Evolutionary conservation across 768 basidiomycete species (phyloP).

Genomic region (Phlebiopsis gigantea): DNA sequence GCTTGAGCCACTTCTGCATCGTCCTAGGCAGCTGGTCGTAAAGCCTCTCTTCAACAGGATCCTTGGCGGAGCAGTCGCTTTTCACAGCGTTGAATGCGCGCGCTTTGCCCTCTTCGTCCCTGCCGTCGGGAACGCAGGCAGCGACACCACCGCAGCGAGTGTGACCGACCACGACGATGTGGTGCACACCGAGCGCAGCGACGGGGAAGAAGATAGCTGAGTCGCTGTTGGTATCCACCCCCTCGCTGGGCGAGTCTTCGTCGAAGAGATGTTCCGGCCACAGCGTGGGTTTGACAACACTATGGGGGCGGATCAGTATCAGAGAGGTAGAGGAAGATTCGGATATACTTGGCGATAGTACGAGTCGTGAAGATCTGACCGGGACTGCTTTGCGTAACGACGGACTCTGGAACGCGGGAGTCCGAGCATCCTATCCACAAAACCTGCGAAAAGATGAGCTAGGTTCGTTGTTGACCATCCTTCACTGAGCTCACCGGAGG

Average conservation of each 20-base stretch:
- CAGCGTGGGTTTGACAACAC: conserved; percentile 55
- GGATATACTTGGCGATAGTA: conserved; percentile 76
- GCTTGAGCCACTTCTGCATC: conserved; percentile 4
- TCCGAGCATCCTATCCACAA: conserved; percentile 83
- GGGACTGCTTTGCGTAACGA: conserved; percentile 57
- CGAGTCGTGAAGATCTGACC: conserved; percentile 78
- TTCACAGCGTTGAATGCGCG: background rate
- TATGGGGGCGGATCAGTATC: conserved; percentile 19
- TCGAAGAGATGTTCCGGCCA: background rate
- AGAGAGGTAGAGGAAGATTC: background rate
- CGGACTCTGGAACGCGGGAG: conserved; percentile 76
- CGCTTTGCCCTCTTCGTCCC: background rate
- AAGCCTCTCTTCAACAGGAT: background rate
- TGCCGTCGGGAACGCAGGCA: background rate
- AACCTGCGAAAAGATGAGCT: conserved; percentile 32
- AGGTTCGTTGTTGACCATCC: background rate
- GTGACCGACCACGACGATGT: conserved; percentile 6
- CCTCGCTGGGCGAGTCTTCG: no score
- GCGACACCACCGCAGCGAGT: conserved; percentile 4
- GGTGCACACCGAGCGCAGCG: background rate
- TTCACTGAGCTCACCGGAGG: background rate
- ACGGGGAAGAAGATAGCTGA: background rate
- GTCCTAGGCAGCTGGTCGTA: conserved; percentile 1
- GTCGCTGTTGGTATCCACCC: background rate
- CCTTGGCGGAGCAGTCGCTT: background rate